Evolutionary conservation across 106 monocot genomes (phyloP), one percentile per base, ranked within the genome.

Genomic region (Dendrobium nobile): DNA sequence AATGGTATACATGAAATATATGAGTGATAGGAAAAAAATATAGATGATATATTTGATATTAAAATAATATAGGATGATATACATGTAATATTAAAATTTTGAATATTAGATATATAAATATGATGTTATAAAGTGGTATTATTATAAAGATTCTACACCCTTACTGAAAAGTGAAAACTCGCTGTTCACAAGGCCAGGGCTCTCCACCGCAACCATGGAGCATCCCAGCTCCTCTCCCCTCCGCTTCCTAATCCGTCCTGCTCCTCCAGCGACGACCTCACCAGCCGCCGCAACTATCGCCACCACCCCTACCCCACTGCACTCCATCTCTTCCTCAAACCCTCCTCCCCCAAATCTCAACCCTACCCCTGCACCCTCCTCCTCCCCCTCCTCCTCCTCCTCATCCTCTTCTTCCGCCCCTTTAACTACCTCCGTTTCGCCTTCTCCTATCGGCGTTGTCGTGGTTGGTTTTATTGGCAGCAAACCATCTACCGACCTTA

Each of bases 401-500:
- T 74, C 56, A 19, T 73, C 67, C 37, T 37, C 33, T 33, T 33
- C 1, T 2, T 33, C 37, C 37, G 19, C 61, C 77, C 1, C 64
- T 58, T 18, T 67, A 37, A 4, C 85, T 2, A 19, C 78, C 3
- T 4, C 77, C 17, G 22, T 37, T 11, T 15, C 67, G 40, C 16
- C 87, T 3, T 64, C 79, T 47, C 77, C 78, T 0, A 85, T 87
- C 0, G 97, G 94, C 47, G 87, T 99, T 43, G 93, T 95, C 10
- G 91, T 88, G 20, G 93, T 99, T 2, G 99, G 99, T 2, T 99
- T 99, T 85, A 27, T 99, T 47, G 86, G 88, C 7, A 81, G 84
- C 58, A 80, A 78, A 48, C 75, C 87, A 40, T 77, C 82, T 43
- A 80, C 78, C 26, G 89, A 91, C 56, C 80, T 74, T 10, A 22